Conservation (phyloP, 352 stramenopile species). For the Globisporangium polare region DNA sequence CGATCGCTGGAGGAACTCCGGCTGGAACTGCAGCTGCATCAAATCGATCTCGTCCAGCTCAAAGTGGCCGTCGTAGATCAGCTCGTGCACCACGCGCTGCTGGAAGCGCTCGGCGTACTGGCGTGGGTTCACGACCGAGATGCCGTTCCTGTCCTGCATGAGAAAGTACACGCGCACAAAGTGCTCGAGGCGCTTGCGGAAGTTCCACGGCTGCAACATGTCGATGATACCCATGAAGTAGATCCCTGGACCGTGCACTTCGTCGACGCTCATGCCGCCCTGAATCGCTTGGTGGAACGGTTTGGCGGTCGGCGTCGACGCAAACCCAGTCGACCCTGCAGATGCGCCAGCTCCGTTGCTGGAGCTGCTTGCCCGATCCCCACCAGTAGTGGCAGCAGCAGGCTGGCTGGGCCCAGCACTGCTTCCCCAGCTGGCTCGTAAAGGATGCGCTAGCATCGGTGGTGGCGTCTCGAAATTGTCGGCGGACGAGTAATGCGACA, state of each 20-base stretch:
- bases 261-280: slow-evolving; percentile 68
- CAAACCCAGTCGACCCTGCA: background rate
- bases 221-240: slow-evolving; percentile 96
- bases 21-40: slow-evolving; percentile 34
- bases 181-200: slow-evolving; percentile 88
- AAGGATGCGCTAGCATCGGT: slow-evolving; percentile 1
- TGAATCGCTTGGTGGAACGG: slow-evolving; percentile 43
- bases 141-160: slow-evolving; percentile 64
- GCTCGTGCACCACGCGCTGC: slow-evolving; percentile 64
- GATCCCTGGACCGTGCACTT: slow-evolving; percentile 89
- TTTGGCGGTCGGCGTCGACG: slow-evolving; percentile 29
- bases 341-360: slow-evolving; percentile 1
- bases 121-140: slow-evolving; percentile 66
- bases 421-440: slow-evolving; percentile 19
- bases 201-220: slow-evolving; percentile 94
- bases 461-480: slow-evolving; percentile 36
- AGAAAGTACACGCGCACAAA: slow-evolving; percentile 72
- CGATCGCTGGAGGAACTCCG: background rate
- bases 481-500: slow-evolving; percentile 66
- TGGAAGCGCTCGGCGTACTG: slow-evolving; percentile 79
- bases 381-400: background rate
- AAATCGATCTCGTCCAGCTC: slow-evolving; percentile 31
- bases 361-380: slow-evolving; percentile 17
- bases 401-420: background rate
- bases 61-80: slow-evolving; percentile 58